phyloP scores from a whole-genome alignment of 2,329 filamentous ascomycete genomes.

The Venturia nashicola region DNA sequence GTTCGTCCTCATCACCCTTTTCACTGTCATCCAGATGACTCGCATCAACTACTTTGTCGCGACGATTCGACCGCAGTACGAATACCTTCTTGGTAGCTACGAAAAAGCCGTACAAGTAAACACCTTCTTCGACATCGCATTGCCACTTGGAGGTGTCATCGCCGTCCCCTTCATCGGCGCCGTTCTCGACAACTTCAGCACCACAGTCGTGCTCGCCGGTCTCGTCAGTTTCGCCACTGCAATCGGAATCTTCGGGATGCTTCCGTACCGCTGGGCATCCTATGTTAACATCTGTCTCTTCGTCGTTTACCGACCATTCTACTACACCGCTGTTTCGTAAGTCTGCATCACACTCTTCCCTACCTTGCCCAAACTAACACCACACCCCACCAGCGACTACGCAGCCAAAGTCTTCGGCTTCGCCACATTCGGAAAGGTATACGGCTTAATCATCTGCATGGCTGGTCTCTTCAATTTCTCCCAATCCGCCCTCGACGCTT shows the following conservation, averaged over 20 bases:
- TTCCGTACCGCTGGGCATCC: constrained; percentile 58
- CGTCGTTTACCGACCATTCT: constrained; percentile 75
- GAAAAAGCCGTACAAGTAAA: constrained; percentile 58
- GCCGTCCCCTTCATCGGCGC: constrained; percentile 77
- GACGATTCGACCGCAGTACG: constrained; percentile 71
- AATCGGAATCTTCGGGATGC: constrained; percentile 65
- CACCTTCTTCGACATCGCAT: constrained; percentile 72
- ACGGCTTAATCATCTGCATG: constrained; percentile 78
- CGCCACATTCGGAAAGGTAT: constrained; percentile 84
- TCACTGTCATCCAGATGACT: constrained; percentile 45
- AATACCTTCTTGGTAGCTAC: constrained; percentile 54
- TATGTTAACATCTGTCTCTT: constrained; percentile 71
- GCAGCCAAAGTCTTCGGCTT: constrained; percentile 87
- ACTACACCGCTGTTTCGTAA: constrained; percentile 75
- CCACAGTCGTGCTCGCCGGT: constrained; percentile 54
- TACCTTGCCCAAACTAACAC: background rate
- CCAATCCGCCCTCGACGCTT: constrained; percentile 65
- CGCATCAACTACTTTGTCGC: constrained; percentile 79
- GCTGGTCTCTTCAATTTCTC: constrained; percentile 75
- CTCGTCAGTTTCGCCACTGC: constrained; percentile 60
- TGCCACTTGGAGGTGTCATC: constrained; percentile 73
- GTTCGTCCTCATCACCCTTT: constrained; percentile 71
- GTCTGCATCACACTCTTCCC: constrained; percentile 14
- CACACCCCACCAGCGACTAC: constrained; percentile 47
- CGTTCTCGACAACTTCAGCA: constrained; percentile 66